Base-by-base conservation (phyloP, 2,329 filamentous ascomycete species). In the Monilinia vaccinii-corymbosi region DNA sequence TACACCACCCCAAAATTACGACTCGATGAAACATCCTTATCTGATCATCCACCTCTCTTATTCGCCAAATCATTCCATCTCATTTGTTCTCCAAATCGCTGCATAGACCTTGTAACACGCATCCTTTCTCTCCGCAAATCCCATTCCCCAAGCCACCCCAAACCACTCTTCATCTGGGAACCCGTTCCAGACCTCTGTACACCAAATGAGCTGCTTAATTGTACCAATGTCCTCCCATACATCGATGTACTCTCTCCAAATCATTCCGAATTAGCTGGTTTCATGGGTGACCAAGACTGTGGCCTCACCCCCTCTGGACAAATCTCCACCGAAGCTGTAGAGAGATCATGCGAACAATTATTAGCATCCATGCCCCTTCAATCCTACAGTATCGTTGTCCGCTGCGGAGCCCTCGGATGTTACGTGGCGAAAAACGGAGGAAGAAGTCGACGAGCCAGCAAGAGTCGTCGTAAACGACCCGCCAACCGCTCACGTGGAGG, bases 91-190 rank as follows among this genome's bases (percentile, higher is more conserved):
- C 85, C 92, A 0, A 74, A 76, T 1, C 83, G 93, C 47, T 96
- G 91, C 72, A 85, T 89, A 51, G 82, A 88, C 58, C 81, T 96
- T 25, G 85, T 94, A 25, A 74, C 81, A 1, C 82, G 85, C n/a
- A 88, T 97, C 61, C 76, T 85, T 6, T 75, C 78, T 4, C 79
- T 84, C 34, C 76, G 82, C 10, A 79, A 78, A 68, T 74, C 74
- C 10, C 63, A 75, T 44, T 55, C 68, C 55, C 61, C 70, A 60
- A 47, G 73, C 16, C 63, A 73, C 0, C 68, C 76, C 1, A 81
- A 81, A 51, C 89, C 92, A 1, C 74, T 91, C 8, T 90, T 97
- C 71, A 83, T 97, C 56, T 99, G 93, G 93, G 94, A 99, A 72
- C 94, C 94, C 0, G 89, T 97, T 1, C 94, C 94, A 1, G 91